Base-by-base conservation (phyloP, 495 filamentous ascomycete species). In the Terfezia boudieri region DNA sequence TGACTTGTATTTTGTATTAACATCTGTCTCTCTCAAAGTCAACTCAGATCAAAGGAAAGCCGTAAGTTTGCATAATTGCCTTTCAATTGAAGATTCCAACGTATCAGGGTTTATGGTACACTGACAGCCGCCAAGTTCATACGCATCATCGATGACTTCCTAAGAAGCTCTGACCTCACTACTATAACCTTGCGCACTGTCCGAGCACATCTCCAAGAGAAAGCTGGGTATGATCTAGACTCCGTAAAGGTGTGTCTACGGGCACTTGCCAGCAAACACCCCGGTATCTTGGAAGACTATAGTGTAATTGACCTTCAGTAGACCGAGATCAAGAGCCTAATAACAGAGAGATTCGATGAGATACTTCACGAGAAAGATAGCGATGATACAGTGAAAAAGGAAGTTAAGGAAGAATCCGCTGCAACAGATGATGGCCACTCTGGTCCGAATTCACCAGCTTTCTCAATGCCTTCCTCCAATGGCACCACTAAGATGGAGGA, bases 161-260 rank as follows among this genome's bases (percentile, higher is more conserved):
- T 98, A 22, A 76, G 74, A 12, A 74, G 73, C 32, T 83, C 84
- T 58, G 86, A 98, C 60, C 76, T 98, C 48, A 76, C 82, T 55
- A 94, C 86, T 37, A 82, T 98, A 56, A 92, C 90, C 26, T 83
- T 86, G 59, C 96, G 96, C 70, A 78, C 81, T 65, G 85, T 96
- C 61, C 83, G 90, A 58, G 83, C 86, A 67, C 83, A 81, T 26
- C 74, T 98, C 7, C 77, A 76, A 56, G 74, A 71, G 41, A 60
- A 70, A 11, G 74, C 87, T 41, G 76, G 81, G 55, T 78, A 86
- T 71, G 88, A 98, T 68, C 75, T 95, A 64, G 82, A 79, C 53
- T 73, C 77, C 20, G 79, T 93, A 66, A 98, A 95, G 78, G 90
- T 87, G 57, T 41, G 74, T 65, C 11, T 59, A 51, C 20, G 26